These are phyloP conservation scores for Tricholomella constricta DNA, from an alignment of 768 basidiomycete genomes.

Conservation along the genomic window DNA sequence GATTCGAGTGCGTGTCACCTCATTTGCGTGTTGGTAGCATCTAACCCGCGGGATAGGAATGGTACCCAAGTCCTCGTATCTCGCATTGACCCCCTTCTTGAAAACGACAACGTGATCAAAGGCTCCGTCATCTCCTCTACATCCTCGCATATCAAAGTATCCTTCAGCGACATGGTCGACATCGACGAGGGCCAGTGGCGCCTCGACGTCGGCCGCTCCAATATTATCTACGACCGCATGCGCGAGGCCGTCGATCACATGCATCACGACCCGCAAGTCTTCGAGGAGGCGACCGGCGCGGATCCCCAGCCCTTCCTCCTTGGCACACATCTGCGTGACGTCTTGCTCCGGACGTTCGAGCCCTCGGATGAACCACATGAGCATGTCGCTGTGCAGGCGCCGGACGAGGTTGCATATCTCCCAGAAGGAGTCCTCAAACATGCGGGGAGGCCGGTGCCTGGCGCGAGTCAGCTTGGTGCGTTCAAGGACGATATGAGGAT, in stretches of 20 bases:
- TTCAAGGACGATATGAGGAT: constrained; percentile 77
- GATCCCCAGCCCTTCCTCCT: constrained; percentile 57
- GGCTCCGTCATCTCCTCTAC: constrained; percentile 57
- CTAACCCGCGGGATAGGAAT: constrained; percentile 44
- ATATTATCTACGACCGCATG: constrained; percentile 71
- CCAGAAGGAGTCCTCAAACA: constrained; percentile 41
- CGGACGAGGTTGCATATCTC: constrained; percentile 41
- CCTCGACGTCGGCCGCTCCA: constrained; percentile 71
- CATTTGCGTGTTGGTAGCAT: neutral
- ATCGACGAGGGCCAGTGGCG: constrained; percentile 57
- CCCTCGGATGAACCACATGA: constrained; percentile 29
- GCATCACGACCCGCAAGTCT: constrained; percentile 49
- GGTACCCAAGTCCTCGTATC: constrained; percentile 72
- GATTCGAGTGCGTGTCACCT: constrained; percentile 60
- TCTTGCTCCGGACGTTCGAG: constrained; percentile 62
- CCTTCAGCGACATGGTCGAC: constrained; percentile 51
- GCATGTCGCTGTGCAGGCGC: constrained; percentile 37
- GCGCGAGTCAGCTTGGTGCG: constrained; percentile 38
- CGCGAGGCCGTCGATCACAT: constrained; percentile 61
- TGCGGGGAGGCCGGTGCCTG: constrained; percentile 13
- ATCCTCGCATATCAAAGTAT: constrained; percentile 55
- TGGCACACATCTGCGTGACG: constrained; percentile 75
- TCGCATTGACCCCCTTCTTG: constrained; percentile 55
- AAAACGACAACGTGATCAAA: constrained; percentile 45
- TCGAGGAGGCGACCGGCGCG: constrained; percentile 33